Evolutionary conservation across 2,329 filamentous ascomycete genomes (phyloP).

Genomic region (Trichophyton verrucosum): DNA sequence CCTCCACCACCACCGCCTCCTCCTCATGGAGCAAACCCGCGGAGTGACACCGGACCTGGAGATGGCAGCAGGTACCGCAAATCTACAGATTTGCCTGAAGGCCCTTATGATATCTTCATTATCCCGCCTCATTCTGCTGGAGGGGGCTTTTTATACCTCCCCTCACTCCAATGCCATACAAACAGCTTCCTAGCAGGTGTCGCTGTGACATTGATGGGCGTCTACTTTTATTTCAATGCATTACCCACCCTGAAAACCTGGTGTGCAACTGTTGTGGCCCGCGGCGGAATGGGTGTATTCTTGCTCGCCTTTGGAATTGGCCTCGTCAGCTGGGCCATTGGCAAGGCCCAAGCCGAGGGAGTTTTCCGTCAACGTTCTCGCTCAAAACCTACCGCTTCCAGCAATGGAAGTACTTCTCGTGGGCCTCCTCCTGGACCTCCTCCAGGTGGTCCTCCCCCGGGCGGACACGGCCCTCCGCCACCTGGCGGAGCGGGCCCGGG

Average conservation of each 20-base stretch:
- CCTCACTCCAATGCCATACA: constrained; percentile 68
- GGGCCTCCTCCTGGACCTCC: constrained; percentile 17
- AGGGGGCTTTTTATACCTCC: constrained; percentile 85
- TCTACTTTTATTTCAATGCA: constrained; percentile 60
- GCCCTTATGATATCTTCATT: constrained; percentile 95
- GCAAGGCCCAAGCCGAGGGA: constrained; percentile 48
- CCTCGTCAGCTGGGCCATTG: constrained; percentile 64
- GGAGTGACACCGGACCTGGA: constrained; percentile 36
- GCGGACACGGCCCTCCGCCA: constrained; percentile 8
- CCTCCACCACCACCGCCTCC: constrained; percentile 59
- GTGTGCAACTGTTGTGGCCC: constrained; percentile 57
- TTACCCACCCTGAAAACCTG: constrained; percentile 62
- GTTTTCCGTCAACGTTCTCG: constrained; percentile 17
- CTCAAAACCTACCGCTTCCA: constrained; percentile 13
- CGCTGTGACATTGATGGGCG: constrained; percentile 58
- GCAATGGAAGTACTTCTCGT: constrained; percentile 23
- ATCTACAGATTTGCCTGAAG: constrained; percentile 56
- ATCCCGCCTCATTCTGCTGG: constrained; percentile 86
- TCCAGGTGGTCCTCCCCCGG: constrained; percentile 16
- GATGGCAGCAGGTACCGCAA: constrained; percentile 24
- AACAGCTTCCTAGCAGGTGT: constrained; percentile 89
- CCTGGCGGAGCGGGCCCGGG: constrained; percentile 12
- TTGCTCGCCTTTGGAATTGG: constrained; percentile 62
- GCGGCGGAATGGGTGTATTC: constrained; percentile 60
- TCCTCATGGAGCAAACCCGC: constrained; percentile 69